Percentiles rank a stretch among this genome's conserved stretches.
Evolutionary conservation across 495 filamentous ascomycete species (phyloP).

Genomic region (Hypoxylon fragiforme): DNA sequence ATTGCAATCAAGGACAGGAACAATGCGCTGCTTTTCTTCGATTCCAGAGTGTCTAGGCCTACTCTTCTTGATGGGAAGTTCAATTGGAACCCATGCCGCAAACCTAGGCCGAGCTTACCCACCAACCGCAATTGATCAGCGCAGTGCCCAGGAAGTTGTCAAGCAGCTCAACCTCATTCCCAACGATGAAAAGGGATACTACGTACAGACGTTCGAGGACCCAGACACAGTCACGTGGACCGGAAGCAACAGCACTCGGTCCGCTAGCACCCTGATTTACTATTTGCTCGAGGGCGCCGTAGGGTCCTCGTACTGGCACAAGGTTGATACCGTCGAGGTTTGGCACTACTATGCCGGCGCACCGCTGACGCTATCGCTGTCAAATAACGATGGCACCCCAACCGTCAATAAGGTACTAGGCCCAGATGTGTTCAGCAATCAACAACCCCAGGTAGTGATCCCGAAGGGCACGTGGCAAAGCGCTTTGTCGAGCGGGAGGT

Average conservation of each 20-base stretch:
- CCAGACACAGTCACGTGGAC: constrained; percentile 3
- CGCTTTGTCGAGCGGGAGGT: constrained; percentile 45
- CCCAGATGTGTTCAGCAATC: constrained; percentile 41
- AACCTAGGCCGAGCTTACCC: neutral
- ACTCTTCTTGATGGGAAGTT: constrained; percentile 1
- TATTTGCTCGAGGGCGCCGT: constrained; percentile 50
- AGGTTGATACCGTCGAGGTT: constrained; percentile 50
- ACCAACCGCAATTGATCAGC: constrained; percentile 10
- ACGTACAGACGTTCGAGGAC: constrained; percentile 51
- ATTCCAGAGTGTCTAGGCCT: constrained; percentile 5
- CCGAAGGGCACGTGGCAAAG: constrained; percentile 47
- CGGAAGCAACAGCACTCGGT: constrained; percentile 39
- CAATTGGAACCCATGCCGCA: constrained; percentile 1
- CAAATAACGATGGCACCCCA: constrained; percentile 33
- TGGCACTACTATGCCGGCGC: constrained; percentile 58
- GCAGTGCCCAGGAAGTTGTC: constrained; percentile 46
- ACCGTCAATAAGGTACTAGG: constrained; percentile 57
- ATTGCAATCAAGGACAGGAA: neutral
- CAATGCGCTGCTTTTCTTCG: constrained; percentile 7
- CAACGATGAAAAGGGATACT: constrained; percentile 53
- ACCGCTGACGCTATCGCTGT: constrained; percentile 45
- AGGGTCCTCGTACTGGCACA: constrained; percentile 50
- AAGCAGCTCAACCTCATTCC: constrained; percentile 42
- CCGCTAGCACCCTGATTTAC: constrained; percentile 53
- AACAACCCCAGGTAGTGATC: constrained; percentile 50